phyloP scores from a whole-genome alignment of 192 early-diverging fungal species.

The Gaertneriomyces semiglobifer region DNA sequence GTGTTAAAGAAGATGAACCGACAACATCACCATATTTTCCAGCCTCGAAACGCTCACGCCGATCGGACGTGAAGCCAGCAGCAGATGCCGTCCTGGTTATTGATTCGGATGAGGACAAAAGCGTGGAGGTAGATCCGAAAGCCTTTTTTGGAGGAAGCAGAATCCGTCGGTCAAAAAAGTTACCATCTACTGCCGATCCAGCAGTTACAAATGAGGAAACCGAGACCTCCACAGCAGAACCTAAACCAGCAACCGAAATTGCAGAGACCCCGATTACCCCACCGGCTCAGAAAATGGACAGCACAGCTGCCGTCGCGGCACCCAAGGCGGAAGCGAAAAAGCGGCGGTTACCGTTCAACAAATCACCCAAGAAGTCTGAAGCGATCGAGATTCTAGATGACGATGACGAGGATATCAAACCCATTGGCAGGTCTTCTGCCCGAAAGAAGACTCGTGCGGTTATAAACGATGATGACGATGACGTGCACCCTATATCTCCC shows the following conservation, averaged over 20 bases:
- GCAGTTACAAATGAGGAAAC: background rate
- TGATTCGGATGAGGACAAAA: constrained; percentile 20
- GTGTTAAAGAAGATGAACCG: background rate
- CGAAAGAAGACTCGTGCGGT: background rate
- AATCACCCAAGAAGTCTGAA: too few species aligned
- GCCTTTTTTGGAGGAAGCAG: constrained; percentile 14
- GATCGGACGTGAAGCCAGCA: background rate
- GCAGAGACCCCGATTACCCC: background rate
- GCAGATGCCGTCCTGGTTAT: background rate
- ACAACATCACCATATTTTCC: background rate
- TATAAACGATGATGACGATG: background rate
- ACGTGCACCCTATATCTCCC: background rate
- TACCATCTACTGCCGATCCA: background rate
- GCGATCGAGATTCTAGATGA: too few species aligned
- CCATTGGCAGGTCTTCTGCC: too few species aligned
- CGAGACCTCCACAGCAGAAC: background rate
- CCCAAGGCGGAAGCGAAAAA: background rate
- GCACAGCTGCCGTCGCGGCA: background rate
- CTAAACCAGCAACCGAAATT: background rate
- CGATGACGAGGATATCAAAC: too few species aligned
- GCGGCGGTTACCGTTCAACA: background rate
- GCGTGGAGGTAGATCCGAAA: constrained; percentile 8
- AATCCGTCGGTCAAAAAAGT: background rate
- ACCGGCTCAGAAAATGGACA: background rate
- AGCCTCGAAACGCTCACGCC: background rate